Evolutionary conservation across 1,139 yeast genomes (phyloP), one percentile per base, ranked within the genome.

Genomic region (Geotrichum cucujoidarum): DNA sequence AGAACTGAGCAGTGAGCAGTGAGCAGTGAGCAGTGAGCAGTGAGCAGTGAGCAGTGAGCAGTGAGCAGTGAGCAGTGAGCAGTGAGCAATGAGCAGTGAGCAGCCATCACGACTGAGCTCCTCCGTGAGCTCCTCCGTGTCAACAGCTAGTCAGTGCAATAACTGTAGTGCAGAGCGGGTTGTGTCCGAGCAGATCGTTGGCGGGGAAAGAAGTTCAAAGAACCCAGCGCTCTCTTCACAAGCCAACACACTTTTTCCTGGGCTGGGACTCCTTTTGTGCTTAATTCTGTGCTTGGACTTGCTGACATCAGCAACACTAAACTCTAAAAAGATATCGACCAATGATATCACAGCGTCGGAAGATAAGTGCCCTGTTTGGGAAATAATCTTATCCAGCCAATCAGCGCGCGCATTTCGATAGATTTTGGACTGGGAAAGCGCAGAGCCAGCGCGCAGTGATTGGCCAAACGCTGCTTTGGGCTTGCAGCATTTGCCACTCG

Each of bases 331-430:
- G 13, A 7, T 5, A 33, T 17, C 41, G 18, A 17, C 41, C 41
- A 38, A 38, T 38, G 8, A 38, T 14, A 38, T 7, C 24, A 4
- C 21, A n/a, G 10, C 4, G 2, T 24, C n/a, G 24, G 7, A 2
- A 27, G 41, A 38, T 38, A 38, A 38, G 41, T 25, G 6, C 20
- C 31, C 32, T 20, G 20, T 5, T 30, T 13, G 20, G 25, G 29
- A 13, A 18, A 20, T 20, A 40, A 22, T 40, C 36, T 40, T 40
- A 40, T 40, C 43, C 16, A 25, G 35, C 43, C 43, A 40, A 40
- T 40, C 24, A 30, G 5, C 4, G 1, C 17, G 5, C 8, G 10
- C 7, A 5, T 20, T 20, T 22, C 24, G 43, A 40, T 40, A 30
- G 43, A 40, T 30, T 30, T 40, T n/a, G n/a, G n/a, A n/a, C n/a